Evolutionary conservation across 352 stramenopile genomes (phyloP).

Genomic region (Pythium guiyangense): DNA sequence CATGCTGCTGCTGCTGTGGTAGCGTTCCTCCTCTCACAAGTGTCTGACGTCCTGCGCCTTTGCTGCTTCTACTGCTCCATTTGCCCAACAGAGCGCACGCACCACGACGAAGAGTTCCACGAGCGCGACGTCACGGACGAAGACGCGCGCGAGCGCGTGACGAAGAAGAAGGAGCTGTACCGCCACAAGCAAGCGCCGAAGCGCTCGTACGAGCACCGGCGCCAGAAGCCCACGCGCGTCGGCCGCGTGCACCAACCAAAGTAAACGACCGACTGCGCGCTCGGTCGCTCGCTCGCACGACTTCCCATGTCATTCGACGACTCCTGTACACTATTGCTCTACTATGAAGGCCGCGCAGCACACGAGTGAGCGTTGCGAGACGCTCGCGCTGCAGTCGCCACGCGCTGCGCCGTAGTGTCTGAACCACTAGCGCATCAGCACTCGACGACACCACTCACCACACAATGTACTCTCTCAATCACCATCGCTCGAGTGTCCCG

Average conservation of each 20-base stretch:
- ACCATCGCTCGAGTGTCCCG: too few relatives aligned
- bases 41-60: background rate
- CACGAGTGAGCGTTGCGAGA: too few relatives aligned
- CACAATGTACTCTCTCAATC: too few relatives aligned
- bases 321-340: too few relatives aligned
- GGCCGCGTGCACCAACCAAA: constrained; percentile 69
- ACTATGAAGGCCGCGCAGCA: too few relatives aligned
- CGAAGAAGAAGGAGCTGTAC: constrained; percentile 48
- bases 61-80: constrained; percentile 1
- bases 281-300: too few relatives aligned
- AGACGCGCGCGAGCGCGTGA: constrained; percentile 31
- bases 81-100: constrained; percentile 39
- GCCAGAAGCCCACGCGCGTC: constrained; percentile 51
- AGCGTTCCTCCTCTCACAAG: background rate
- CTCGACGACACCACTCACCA: too few relatives aligned
- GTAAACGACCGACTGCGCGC: too few relatives aligned
- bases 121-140: constrained; percentile 47
- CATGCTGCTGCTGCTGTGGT: background rate
- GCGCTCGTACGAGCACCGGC: constrained; percentile 30
- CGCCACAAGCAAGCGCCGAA: constrained; percentile 37
- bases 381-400: too few relatives aligned
- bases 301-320: too few relatives aligned
- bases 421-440: too few relatives aligned
- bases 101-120: constrained; percentile 64
- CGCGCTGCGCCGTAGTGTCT: too few relatives aligned